These are phyloP conservation scores for Hypoxylon sp. DNA, from an alignment of 2,329 filamentous ascomycete genomes.

Conservation along the genomic window DNA sequence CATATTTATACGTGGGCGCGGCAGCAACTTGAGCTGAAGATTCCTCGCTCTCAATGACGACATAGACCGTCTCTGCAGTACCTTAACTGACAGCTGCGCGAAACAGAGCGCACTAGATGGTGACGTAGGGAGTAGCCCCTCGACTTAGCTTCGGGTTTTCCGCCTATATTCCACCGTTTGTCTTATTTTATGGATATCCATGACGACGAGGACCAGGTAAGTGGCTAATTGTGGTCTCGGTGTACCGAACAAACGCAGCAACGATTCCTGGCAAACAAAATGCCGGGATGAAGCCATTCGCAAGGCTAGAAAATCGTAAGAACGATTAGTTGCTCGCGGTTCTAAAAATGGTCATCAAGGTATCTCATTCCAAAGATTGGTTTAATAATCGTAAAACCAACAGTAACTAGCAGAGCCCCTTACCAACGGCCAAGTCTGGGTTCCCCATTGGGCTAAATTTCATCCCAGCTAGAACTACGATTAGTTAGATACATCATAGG, in stretches of 20 bases:
- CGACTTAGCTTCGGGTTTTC: slow-evolving; percentile 1
- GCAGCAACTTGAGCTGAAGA: not conserved
- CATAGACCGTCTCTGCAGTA: slow-evolving; percentile 10
- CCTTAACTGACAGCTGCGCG: not conserved
- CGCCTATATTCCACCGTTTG: not conserved
- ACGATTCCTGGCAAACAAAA: not conserved
- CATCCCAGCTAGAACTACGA: not conserved
- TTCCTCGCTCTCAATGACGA: slow-evolving; percentile 8
- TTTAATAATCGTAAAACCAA: not conserved
- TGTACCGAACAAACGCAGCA: not conserved
- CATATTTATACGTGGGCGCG: slow-evolving; percentile 9
- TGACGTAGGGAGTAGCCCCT: slow-evolving; percentile 29
- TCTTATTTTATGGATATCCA: not conserved
- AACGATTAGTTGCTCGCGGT: not conserved
- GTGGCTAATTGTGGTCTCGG: not conserved
- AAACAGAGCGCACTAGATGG: slow-evolving; percentile 11
- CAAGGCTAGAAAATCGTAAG: not conserved
- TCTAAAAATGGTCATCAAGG: not conserved
- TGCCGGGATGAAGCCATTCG: not conserved
- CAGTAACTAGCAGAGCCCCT: not conserved
- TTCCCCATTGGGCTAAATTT: not conserved
- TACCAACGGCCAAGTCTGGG: not conserved
- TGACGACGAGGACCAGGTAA: not conserved
- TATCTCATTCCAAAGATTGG: not conserved
- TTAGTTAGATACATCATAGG: not conserved